These are phyloP conservation scores for Harringtonia aguacate DNA, from an alignment of 2,329 filamentous ascomycete species.

Conservation along the genomic window DNA sequence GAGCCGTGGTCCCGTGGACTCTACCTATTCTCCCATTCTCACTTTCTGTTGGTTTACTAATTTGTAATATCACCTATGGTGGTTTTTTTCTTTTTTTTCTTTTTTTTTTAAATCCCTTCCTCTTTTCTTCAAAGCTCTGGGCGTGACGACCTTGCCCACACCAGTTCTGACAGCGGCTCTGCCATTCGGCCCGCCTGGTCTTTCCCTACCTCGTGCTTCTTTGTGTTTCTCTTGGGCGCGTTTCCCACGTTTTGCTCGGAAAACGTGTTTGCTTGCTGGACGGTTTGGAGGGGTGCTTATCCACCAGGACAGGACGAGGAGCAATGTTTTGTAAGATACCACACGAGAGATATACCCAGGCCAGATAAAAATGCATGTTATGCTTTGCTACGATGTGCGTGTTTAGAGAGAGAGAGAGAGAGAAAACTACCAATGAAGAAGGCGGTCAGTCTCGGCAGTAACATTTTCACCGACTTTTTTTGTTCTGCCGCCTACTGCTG, in stretches of 20 bases:
- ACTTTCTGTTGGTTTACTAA: neutral
- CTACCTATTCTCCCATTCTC: neutral
- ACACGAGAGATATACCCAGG: neutral
- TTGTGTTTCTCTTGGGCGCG: no score
- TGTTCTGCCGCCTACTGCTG: conserved; percentile 1
- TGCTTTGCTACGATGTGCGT: neutral
- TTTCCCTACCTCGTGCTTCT: neutral
- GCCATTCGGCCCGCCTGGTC: neutral
- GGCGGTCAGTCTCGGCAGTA: neutral
- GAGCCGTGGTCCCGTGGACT: no score
- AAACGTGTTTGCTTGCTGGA: no score
- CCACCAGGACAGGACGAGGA: neutral
- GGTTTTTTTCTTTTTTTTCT: neutral
- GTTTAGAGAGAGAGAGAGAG: neutral
- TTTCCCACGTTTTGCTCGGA: no score
- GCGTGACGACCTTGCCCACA: no score
- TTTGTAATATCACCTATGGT: neutral
- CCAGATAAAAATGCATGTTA: no score
- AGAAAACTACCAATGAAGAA: neutral
- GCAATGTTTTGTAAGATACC: neutral
- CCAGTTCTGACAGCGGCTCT: no score
- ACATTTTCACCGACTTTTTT: conserved; percentile 2
- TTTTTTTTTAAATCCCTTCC: neutral
- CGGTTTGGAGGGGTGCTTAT: no score
- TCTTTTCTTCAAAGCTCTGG: neutral